Percentiles rank a stretch among this genome's conserved stretches.
These are phyloP conservation scores for Pistacia integerrima DNA, from an alignment of 345 rosid species.

Conservation along the genomic window DNA sequence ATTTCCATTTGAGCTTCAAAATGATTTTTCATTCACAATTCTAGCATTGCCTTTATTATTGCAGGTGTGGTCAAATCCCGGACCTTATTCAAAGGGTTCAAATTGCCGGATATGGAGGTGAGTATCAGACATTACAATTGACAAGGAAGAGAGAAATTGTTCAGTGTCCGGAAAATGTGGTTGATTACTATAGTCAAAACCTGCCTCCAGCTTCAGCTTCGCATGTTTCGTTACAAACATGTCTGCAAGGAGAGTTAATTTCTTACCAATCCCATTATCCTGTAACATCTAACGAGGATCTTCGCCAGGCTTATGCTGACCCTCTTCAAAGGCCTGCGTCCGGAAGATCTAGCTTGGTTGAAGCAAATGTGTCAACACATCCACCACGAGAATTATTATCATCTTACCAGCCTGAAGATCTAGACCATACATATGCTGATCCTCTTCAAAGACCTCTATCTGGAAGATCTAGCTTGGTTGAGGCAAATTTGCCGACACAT, in stretches of 20 bases:
- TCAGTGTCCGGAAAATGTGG: neutral
- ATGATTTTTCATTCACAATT: neutral
- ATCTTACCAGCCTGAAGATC: neutral
- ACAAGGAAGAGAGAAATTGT: slow-evolving; percentile 4
- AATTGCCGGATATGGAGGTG: slow-evolving; percentile 1
- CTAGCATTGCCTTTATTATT: neutral
- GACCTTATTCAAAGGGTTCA: neutral
- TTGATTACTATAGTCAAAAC: slow-evolving; percentile 3
- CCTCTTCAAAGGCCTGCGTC: slow-evolving; percentile 4
- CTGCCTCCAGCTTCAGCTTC: neutral
- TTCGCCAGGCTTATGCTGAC: slow-evolving; percentile 9
- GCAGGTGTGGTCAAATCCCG: slow-evolving; percentile 2
- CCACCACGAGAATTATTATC: neutral
- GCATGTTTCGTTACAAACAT: neutral
- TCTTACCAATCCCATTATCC: neutral
- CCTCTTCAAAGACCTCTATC: slow-evolving; percentile 3
- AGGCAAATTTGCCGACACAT: slow-evolving; percentile 11
- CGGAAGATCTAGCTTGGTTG: slow-evolving; percentile 1
- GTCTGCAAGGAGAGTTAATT: slow-evolving; percentile 3
- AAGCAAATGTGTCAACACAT: slow-evolving; percentile 12
- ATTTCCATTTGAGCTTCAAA: neutral
- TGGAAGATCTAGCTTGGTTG: slow-evolving; percentile 1
- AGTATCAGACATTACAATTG: neutral
- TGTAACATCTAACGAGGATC: neutral
- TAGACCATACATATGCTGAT: neutral